Base-by-base conservation (phyloP, 2,329 filamentous ascomycete species). In the Colletotrichum sp. region DNA sequence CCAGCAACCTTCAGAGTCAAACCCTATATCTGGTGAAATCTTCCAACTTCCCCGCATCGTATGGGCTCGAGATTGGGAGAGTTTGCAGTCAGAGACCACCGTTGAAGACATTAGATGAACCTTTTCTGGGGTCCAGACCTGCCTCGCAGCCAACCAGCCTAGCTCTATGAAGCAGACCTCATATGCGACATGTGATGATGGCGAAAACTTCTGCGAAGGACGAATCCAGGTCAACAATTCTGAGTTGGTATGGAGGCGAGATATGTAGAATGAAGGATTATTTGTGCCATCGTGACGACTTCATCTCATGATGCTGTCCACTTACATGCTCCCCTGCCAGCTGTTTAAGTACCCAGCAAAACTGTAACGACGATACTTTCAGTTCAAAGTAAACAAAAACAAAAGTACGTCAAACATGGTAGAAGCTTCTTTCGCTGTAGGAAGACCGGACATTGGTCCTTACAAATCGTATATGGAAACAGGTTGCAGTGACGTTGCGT, bases 11-110 rank as follows among this genome's bases (percentile, higher is more conserved):
- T 0, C 18, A n/a, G 1, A 48, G 18, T 48, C 38, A n/a, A 48
- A 48, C 0, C 5, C 38, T 48, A 48, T 48, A n/a, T 12, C 5
- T 16, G 7, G 18, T n/a, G 38, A 48, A 48, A 48, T 12, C 38
- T 48, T 48, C 18, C 38, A 3, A 48, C 18, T 48, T 48, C 38
- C 38, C 38, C 18, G 38, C 38, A 48, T 1, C 0, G 38, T 48
- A 12, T n/a, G 18, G 0, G 38, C 38, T n/a, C 5, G n/a, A 10
- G 0, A 4, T 0, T 1, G 1, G 0, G 38, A 43, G 18, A 43
- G 18, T 43, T 43, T 43, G 0, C 38, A 10, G 38, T 12, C 18
- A 43, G 18, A n/a, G 38, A 0, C 1, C 38, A 43, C 38, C 8
- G 18, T n/a, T 12, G 0, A n/a, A 12, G 0, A 43, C 38, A 43